Base-by-base conservation (phyloP, 306 rosid species). In the Canavalia gladiata region DNA sequence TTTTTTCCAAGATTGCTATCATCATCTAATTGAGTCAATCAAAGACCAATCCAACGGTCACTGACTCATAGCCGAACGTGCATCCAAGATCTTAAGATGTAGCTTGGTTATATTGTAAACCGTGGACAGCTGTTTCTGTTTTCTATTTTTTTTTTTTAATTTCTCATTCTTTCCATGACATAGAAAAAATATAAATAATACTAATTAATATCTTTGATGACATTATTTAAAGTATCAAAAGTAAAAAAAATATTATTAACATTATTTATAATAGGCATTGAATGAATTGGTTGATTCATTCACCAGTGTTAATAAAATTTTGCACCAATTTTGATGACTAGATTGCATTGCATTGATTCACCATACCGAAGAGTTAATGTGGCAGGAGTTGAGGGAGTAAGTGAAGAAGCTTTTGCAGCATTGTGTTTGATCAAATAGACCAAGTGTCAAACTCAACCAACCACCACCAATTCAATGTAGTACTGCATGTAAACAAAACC, bases 41-140 rank as follows among this genome's bases (percentile, higher is more conserved):
- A 72, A 57, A 58, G 45, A 60, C 35, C 56, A 49, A 81, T 81
- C 68, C 52, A 25, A 66, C 51, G 76, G 84, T 25, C 63, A 65
- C 7, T 55, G 73, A 28, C 60, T 41, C 70, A 67, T 67, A 8
- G 54, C 58, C 81, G 51, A 39, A 51, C 74, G 30, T 43, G 12
- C 73, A 11, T 51, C 10, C 33, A 65, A 25, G 35, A 64, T 76
- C 62, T 49, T 49, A 4, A 37, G 28, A 43, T 31, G n/a, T 68
- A 11, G 9, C 46, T 43, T 75, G 69, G 45, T 75, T n/a, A 42
- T 68, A 74, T 4, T 57, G 79, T 45, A 60, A 58, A 75, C 74
- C 60, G 80, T 45, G 68, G 13, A 60, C 81, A 77, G 64, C 65
- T 65, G 74, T 77, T 64, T 64, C 45, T 74, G 30, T 46, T 18